Evolutionary conservation across 129 eudicot species (phyloP), one percentile per base, ranked within the genome.

Genomic region (Arctium lappa): DNA sequence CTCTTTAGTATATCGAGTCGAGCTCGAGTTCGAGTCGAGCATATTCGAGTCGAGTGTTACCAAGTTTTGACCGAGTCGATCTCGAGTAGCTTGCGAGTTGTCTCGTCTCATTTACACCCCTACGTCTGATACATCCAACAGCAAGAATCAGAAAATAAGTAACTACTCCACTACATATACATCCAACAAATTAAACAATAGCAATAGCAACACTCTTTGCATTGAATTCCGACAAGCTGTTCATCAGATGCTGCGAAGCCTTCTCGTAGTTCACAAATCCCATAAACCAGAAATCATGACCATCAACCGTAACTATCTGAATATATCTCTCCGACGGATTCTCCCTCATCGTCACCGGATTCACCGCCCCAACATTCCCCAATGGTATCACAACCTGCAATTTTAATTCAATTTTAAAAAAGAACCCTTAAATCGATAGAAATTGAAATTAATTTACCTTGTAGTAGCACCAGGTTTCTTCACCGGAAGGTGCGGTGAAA

Each of bases 261-360:
- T 92, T 94, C 60, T 94, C 97, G 29, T 82, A 94, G 56, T 89
- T 92, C 29, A 94, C 98, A 76, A 94, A 94, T 46, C 98, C 98
- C 98, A 92, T 94, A 80, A 90, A 94, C 98, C 98, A 94, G 63
- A 94, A 94, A 63, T 94, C 97, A 38, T 94, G 98, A 31, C 94
- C 93, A 68, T 94, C 98, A 27, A 92, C 82, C 0, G 97, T 85
- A 16, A 86, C 84, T 10, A 90, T 72, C 85, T 94, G 92, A 38
- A 94, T 85, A 31, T 94, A 94, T 70, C 85, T 90, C 76, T 94
- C 97, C 1, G 77, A 76, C 6, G 87, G 76, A 37, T 88, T 91
- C 12, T 89, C 94, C 75, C 83, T 88, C 95, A 92, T 89, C 70
- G 86, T 75, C 78, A 92, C 91, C 2, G 98, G 97, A 78, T 88